Conservation (phyloP, 257 asterid genomes). For the Eucommia ulmoides region DNA sequence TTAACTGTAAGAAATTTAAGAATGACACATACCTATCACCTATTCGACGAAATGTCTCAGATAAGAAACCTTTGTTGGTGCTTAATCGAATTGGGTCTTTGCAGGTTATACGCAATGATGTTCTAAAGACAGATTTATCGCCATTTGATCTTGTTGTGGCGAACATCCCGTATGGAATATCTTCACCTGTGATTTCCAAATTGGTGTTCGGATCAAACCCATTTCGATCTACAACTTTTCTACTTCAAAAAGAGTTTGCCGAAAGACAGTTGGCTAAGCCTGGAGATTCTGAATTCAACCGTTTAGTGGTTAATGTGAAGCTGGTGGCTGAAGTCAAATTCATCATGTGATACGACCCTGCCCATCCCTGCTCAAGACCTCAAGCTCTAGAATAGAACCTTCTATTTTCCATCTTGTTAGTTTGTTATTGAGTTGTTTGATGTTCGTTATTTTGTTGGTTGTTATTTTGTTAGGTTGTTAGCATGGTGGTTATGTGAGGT, state of each 20-base stretch:
- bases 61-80: slow-evolving; percentile 7
- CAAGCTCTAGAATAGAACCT: too few species aligned
- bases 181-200: slow-evolving; percentile 74
- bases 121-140: slow-evolving; percentile 61
- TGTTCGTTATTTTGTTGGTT: too few species aligned
- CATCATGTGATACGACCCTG: too few species aligned
- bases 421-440: too few species aligned
- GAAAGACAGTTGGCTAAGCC: slow-evolving; percentile 70
- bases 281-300: slow-evolving; percentile 69
- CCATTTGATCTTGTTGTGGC: slow-evolving; percentile 77
- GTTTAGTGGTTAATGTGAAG: slow-evolving; percentile 70
- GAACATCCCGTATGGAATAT: slow-evolving; percentile 85
- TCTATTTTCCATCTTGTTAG: too few species aligned
- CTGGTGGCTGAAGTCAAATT: slow-evolving; percentile 73
- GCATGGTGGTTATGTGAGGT: too few species aligned
- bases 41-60: slow-evolving; percentile 48
- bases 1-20: slow-evolving; percentile 51
- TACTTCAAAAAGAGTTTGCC: slow-evolving; percentile 87
- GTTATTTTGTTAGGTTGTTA: too few species aligned
- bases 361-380: too few species aligned
- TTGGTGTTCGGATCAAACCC: slow-evolving; percentile 47
- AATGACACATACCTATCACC: neutral
- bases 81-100: slow-evolving; percentile 1
- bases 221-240: slow-evolving; percentile 62
- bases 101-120: slow-evolving; percentile 71